Evolutionary conservation across 1,284 basidiomycete genomes (phyloP).

Genomic region (Naganishia sp.): DNA sequence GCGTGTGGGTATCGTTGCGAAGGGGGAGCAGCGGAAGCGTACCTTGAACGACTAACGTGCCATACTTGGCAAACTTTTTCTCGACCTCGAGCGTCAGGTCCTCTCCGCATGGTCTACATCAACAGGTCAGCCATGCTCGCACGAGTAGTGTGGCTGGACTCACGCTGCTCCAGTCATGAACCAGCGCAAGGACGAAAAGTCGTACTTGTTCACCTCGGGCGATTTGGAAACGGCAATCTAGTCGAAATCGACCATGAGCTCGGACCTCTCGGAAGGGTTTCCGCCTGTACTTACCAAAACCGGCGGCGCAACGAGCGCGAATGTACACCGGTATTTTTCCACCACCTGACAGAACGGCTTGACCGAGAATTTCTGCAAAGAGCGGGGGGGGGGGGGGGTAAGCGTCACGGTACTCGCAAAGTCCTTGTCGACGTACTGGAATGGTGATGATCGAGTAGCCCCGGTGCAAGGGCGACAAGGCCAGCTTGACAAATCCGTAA

Average conservation of each 20-base stretch:
- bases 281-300: conserved; percentile 61
- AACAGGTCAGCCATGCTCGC: too few relatives aligned
- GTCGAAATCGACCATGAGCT: neutral
- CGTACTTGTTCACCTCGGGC: conserved; percentile 66
- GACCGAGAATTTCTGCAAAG: conserved; percentile 66
- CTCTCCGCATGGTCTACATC: conserved; percentile 20
- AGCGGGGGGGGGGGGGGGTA: conserved; percentile 62
- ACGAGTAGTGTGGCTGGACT: neutral
- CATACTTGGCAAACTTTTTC: conserved; percentile 56
- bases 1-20: too few relatives aligned
- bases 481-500: conserved; percentile 25
- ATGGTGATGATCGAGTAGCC: conserved; percentile 26
- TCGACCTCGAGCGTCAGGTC: conserved; percentile 27
- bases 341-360: conserved; percentile 65
- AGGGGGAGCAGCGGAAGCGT: neutral
- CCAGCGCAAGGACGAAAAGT: conserved; percentile 64
- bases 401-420: conserved; percentile 66
- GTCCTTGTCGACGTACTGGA: conserved; percentile 14
- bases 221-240: conserved; percentile 47
- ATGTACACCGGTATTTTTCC: conserved; percentile 68
- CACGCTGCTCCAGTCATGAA: conserved; percentile 81
- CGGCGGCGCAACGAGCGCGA: conserved; percentile 74
- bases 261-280: neutral
- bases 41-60: conserved; percentile 54
- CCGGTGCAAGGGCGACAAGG: conserved; percentile 18